phyloP scores from a whole-genome alignment of 2,329 filamentous ascomycete species.

The Cytospora schulzeri region DNA sequence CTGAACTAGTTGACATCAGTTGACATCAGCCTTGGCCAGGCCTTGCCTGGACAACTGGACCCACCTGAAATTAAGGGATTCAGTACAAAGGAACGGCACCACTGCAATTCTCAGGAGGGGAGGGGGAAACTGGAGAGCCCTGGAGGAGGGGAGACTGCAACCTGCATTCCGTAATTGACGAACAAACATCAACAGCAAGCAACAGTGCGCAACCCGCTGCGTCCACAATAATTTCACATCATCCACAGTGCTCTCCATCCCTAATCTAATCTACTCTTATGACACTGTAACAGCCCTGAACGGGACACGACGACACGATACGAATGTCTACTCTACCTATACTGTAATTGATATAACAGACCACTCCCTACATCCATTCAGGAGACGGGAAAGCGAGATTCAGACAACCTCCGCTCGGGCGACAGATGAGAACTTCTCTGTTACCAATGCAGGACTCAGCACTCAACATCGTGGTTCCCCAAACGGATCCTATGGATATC shows the following conservation, averaged over 20 bases:
- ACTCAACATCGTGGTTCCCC: slow-evolving; percentile 8
- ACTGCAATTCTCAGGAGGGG: neutral
- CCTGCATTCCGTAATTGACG: neutral
- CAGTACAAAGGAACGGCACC: neutral
- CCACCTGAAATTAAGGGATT: neutral
- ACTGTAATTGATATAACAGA: neutral
- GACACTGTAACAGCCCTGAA: slow-evolving; percentile 32
- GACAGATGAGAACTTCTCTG: slow-evolving; percentile 20
- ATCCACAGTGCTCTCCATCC: slow-evolving; percentile 17
- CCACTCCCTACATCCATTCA: neutral
- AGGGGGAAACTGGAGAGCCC: too few relatives aligned
- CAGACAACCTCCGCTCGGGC: neutral
- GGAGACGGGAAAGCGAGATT: neutral
- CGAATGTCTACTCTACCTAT: neutral
- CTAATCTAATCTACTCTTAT: slow-evolving; percentile 21
- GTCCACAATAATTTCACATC: slow-evolving; percentile 6
- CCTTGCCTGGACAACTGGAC: neutral
- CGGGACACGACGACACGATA: slow-evolving; percentile 5
- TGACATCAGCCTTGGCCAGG: neutral
- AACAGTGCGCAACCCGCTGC: neutral
- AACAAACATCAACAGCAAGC: neutral
- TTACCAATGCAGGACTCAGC: slow-evolving; percentile 26
- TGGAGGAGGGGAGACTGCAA: neutral
- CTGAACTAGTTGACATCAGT: neutral
- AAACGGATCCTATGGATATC: slow-evolving; percentile 16